These are phyloP conservation scores for Lepidium sativum DNA, from an alignment of 345 rosid species.

Conservation along the genomic window DNA sequence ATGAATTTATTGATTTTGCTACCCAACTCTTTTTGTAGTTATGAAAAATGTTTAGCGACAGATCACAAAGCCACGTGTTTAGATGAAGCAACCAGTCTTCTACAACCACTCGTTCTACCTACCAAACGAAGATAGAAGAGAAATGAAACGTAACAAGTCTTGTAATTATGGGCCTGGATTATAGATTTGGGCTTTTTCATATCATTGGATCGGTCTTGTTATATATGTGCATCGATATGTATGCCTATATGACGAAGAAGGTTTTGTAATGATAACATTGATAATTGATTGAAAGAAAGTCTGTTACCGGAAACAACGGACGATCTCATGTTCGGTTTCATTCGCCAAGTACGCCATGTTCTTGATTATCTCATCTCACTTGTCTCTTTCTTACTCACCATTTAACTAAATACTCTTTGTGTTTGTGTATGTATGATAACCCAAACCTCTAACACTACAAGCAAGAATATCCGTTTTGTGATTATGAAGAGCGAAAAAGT, in stretches of 20 bases:
- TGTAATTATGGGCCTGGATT: too few relatives aligned
- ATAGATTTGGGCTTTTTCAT: too few relatives aligned
- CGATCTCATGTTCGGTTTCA: slow-evolving; percentile 5
- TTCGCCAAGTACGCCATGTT: too few relatives aligned
- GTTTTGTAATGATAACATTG: background rate
- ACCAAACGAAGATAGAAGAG: background rate
- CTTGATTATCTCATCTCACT: background rate
- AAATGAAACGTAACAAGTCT: background rate
- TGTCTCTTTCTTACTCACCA: background rate
- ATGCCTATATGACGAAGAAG: background rate
- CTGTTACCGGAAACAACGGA: slow-evolving; percentile 23
- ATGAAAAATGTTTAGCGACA: background rate
- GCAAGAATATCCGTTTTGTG: too few relatives aligned
- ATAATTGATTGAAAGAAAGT: slow-evolving; percentile 2
- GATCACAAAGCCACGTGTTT: slow-evolving; percentile 14
- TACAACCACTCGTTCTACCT: slow-evolving; percentile 26
- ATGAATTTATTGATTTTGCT: background rate
- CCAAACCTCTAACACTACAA: too few relatives aligned
- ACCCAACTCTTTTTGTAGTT: background rate
- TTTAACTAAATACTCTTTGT: too few relatives aligned
- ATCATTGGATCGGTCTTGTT: background rate
- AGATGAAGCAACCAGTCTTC: slow-evolving; percentile 20
- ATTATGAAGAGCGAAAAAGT: too few relatives aligned
- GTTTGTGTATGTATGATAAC: too few relatives aligned
- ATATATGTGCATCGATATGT: background rate